phyloP scores from a whole-genome alignment of 2,329 filamentous ascomycete genomes.

The Colletotrichum coccodes region DNA sequence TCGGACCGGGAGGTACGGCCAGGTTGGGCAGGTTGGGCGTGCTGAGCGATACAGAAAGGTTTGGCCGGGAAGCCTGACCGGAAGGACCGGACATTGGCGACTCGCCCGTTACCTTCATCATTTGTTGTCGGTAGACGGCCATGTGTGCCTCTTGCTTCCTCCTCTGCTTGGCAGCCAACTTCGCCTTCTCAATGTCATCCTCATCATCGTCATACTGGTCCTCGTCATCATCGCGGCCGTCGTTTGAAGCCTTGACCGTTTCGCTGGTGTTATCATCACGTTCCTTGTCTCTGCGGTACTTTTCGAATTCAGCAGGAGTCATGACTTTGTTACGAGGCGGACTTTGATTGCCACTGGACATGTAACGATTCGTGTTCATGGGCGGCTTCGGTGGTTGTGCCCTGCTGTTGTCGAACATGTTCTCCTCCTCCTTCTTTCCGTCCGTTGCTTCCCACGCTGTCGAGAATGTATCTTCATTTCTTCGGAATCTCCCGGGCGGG shows the following conservation, averaged over 20 bases:
- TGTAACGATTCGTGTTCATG: slow-evolving; percentile 9
- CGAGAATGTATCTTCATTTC: slow-evolving; percentile 52
- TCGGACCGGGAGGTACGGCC: slow-evolving; percentile 46
- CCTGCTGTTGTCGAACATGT: slow-evolving; percentile 63
- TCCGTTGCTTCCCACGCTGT: slow-evolving; percentile 38
- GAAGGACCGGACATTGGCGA: slow-evolving; percentile 58
- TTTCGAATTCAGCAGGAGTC: slow-evolving; percentile 89
- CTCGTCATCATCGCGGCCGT: slow-evolving; percentile 72
- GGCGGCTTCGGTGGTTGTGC: slow-evolving; percentile 38
- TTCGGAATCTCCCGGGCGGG: slow-evolving; percentile 45
- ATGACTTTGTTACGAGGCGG: slow-evolving; percentile 79
- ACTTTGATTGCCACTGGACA: slow-evolving; percentile 49
- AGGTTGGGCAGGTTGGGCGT: slow-evolving; percentile 66
- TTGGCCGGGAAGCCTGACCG: slow-evolving; percentile 65
- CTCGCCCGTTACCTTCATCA: slow-evolving; percentile 95
- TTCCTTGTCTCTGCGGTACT: slow-evolving; percentile 79
- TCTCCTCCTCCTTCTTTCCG: slow-evolving; percentile 56
- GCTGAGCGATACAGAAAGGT: slow-evolving; percentile 68
- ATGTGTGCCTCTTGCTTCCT: slow-evolving; percentile 92
- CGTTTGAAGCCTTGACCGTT: slow-evolving; percentile 51
- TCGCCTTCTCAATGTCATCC: slow-evolving; percentile 81
- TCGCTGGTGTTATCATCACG: slow-evolving; percentile 60
- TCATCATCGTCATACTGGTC: slow-evolving; percentile 79
- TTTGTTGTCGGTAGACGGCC: slow-evolving; percentile 89
- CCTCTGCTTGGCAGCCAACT: slow-evolving; percentile 78